A percentile compares a stretch with the other conserved stretches of the same genome.
Evolutionary conservation across 805 yeast genomes (phyloP).

Genomic region (Kazachstania bromeliacearum): DNA sequence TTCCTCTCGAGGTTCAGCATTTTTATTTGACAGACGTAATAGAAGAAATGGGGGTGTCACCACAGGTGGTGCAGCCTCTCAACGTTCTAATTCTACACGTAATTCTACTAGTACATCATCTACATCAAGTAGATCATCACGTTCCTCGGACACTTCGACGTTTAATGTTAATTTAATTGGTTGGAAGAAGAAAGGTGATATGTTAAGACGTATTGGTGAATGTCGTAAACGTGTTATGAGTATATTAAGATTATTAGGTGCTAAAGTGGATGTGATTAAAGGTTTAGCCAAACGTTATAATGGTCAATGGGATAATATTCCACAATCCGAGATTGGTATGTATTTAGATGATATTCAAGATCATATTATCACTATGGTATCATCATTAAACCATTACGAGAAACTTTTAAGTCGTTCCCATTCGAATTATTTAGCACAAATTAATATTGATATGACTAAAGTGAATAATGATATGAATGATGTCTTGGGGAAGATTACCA

Average conservation of each 20-base stretch:
- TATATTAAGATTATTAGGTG: conserved; percentile 69
- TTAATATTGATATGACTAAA: conserved; percentile 94
- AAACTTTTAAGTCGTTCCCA: conserved; percentile 91
- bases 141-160: conserved; percentile 26
- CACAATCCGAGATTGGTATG: conserved; percentile 82
- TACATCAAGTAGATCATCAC: conserved; percentile 20
- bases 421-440: conserved; percentile 91
- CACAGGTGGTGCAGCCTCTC: conserved; percentile 1
- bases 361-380: conserved; percentile 95
- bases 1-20: conserved; percentile 11
- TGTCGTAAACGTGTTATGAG: conserved; percentile 93
- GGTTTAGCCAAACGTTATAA: conserved; percentile 88
- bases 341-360: conserved; percentile 96
- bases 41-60: too few relatives aligned
- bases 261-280: conserved; percentile 95
- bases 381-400: conserved; percentile 87
- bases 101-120: conserved; percentile 14
- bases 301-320: conserved; percentile 73
- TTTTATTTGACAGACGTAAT: conserved; percentile 1
- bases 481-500: conserved; percentile 85
- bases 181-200: conserved; percentile 90
- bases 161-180: conserved; percentile 41
- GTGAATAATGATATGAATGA: conserved; percentile 97
- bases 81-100: conserved; percentile 1
- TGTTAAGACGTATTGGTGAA: conserved; percentile 91